Evolutionary conservation across 805 yeast genomes (phyloP), one percentile per base, ranked within the genome.

Genomic region (Wickerhamiella kurtzmanii): DNA sequence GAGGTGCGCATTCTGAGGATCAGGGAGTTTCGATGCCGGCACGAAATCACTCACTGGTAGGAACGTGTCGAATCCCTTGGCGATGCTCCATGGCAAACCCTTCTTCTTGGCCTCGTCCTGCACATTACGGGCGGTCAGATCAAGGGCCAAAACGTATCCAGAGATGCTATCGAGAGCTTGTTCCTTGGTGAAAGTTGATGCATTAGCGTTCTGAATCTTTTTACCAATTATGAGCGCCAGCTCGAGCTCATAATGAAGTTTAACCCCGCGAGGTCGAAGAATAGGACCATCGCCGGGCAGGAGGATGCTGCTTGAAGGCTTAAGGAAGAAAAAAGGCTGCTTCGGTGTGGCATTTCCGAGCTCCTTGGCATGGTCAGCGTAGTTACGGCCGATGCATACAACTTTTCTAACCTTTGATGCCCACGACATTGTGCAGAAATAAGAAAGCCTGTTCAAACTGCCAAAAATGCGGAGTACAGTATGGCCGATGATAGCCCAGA

Each of bases 41-140:
- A 92, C 80, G 53, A 78, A 76, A 18, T 68, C 64, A 5, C 94
- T 80, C n/a, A 92, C 61, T 1, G 99, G 99, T 61, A 84, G 71
- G 64, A 92, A 92, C 0, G 98, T 89, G 60, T 92, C 99, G 63
- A 87, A 89, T 0, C 98, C 98, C 62, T 92, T 92, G 35, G 92
- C 95, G 53, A 87, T 85, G 3, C 89, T 67, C 99, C 99, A 92
- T 3, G 99, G 98, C 45, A 89, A 71, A 1, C 97, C 97, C 64
- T 85, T 86, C 66, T 73, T 74, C 66, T 92, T 92, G 35, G 96
- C 96, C 58, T 79, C 95, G 59, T 82, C 88, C 66, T 92, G 99
- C 25, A 92, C 94, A 59, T 88, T 86, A 63, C 99, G 76, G 0
- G 95, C 97, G 5, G 98, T 92, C 74, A 92, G 72, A 62, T 92